phyloP scores from a whole-genome alignment of 495 filamentous ascomycete species.

The Lichenothelia convexa region DNA sequence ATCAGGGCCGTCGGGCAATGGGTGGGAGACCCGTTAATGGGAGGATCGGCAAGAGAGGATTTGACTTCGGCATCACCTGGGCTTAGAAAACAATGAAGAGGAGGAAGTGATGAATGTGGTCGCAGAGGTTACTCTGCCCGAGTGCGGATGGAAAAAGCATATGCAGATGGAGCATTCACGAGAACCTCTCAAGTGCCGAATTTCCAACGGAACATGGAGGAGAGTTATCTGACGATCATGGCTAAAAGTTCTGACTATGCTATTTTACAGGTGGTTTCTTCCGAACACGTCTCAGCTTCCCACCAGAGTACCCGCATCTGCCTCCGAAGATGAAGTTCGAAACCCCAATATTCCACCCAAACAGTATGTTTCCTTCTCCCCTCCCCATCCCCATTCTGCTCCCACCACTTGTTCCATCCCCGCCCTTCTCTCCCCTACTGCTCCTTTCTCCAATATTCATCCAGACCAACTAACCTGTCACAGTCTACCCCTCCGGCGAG shows the following conservation, averaged over 20 bases:
- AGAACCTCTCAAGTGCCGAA: too few species aligned
- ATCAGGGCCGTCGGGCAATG: background rate
- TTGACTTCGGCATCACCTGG: too few species aligned
- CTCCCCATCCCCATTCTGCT: background rate
- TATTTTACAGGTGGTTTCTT: constrained; percentile 60
- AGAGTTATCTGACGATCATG: too few species aligned
- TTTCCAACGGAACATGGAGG: too few species aligned
- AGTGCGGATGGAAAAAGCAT: too few species aligned
- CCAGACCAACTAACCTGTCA: too few species aligned
- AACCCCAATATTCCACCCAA: constrained; percentile 80
- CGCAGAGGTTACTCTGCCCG: too few species aligned
- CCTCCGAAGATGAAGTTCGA: constrained; percentile 89
- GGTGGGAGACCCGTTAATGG: background rate
- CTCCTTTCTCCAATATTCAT: background rate
- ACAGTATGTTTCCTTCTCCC: constrained; percentile 33
- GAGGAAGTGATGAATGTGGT: too few species aligned
- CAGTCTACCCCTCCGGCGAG: constrained; percentile 69
- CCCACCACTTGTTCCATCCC: background rate
- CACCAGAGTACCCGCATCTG: constrained; percentile 65
- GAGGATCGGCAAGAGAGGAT: background rate
- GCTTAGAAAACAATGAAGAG: too few species aligned
- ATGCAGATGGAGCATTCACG: too few species aligned
- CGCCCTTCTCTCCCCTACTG: background rate
- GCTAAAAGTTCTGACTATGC: too few species aligned
- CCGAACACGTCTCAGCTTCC: constrained; percentile 61